Conservation (phyloP, 208 protist genomes). For the Trichomonas gallinae region DNA sequence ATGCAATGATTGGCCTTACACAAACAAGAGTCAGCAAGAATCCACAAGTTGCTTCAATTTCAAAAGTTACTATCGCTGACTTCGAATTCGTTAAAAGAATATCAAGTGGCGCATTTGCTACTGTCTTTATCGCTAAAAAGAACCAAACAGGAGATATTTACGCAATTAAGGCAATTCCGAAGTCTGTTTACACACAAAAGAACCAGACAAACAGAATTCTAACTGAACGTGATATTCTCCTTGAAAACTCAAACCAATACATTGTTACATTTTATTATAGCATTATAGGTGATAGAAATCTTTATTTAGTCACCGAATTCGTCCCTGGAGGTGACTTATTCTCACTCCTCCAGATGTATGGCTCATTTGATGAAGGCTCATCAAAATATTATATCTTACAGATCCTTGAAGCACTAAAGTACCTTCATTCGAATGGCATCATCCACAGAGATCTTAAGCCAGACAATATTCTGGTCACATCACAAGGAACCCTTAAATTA, state of each 20-base stretch:
- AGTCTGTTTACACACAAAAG: background rate
- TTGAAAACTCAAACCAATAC: background rate
- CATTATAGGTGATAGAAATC: background rate
- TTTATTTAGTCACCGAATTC: constrained; percentile 23
- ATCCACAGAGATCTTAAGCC: constrained; percentile 52
- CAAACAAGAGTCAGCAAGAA: background rate
- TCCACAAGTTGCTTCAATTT: background rate
- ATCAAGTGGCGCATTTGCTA: background rate
- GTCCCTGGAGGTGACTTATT: constrained; percentile 29
- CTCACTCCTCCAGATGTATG: constrained; percentile 25
- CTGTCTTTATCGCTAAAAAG: background rate
- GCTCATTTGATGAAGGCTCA: background rate
- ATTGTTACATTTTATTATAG: background rate
- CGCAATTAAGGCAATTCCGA: background rate
- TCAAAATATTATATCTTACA: constrained; percentile 30
- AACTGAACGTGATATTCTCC: background rate
- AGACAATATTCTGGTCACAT: constrained; percentile 47
- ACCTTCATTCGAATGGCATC: constrained; percentile 41
- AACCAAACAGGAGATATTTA: background rate
- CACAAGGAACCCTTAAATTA: constrained; percentile 64
- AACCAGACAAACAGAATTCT: background rate
- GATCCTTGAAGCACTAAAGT: constrained; percentile 41
- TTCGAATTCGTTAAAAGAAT: background rate
- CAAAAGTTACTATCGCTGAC: background rate
- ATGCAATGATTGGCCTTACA: background rate